Conservation (phyloP, 768 basidiomycete species). For the Mycena polygramma region DNA sequence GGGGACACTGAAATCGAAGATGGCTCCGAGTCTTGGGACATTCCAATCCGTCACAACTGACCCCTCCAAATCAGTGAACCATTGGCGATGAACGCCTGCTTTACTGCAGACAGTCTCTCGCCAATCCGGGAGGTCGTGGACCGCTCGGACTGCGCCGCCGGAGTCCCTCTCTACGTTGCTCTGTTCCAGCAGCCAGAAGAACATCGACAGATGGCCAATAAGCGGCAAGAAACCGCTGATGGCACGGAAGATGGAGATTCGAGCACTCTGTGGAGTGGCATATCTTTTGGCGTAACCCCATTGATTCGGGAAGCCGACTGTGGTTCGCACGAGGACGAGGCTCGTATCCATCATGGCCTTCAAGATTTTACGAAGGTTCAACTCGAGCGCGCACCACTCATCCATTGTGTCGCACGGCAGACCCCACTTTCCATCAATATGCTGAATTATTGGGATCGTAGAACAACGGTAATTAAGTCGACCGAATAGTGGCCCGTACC, state of each 20-base stretch:
- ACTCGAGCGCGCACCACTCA: not conserved
- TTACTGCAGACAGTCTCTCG: slow-evolving; percentile 3
- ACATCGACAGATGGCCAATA: not conserved
- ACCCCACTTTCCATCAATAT: not conserved
- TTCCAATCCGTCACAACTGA: slow-evolving; percentile 22
- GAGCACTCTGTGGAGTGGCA: not conserved
- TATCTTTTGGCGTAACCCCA: not conserved
- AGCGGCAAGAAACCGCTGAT: not conserved
- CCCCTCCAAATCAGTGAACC: slow-evolving; percentile 26
- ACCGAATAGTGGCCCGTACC: not conserved
- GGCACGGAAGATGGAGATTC: not conserved
- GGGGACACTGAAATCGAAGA: slow-evolving; percentile 33
- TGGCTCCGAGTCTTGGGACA: slow-evolving; percentile 20
- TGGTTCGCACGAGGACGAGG: not conserved
- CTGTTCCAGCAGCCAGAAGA: not conserved
- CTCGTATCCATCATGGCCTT: not conserved
- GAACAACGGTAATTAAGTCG: not conserved
- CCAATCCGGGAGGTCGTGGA: slow-evolving; percentile 8
- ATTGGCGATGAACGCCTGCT: slow-evolving; percentile 16
- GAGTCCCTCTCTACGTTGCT: too few species aligned
- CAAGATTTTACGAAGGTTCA: not conserved
- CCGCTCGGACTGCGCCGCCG: too few species aligned
- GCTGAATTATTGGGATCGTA: not conserved
- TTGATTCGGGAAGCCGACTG: not conserved
- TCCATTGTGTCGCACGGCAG: not conserved